These are phyloP conservation scores for Actinomortierella ambigua DNA, from an alignment of 371 early-diverging fungal genomes.

Conservation along the genomic window DNA sequence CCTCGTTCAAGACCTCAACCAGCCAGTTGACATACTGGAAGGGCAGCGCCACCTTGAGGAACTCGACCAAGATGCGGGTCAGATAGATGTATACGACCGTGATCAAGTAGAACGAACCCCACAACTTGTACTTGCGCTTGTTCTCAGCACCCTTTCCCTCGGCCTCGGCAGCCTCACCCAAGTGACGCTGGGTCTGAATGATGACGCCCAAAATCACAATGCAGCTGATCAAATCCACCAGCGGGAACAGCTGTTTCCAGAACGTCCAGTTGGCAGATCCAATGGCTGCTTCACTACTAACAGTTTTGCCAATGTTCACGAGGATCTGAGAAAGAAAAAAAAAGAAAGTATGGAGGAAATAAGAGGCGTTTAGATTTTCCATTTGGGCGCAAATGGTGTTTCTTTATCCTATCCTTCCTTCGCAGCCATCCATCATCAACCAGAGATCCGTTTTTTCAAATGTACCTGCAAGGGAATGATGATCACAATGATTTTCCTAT, in stretches of 20 bases:
- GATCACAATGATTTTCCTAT: slow-evolving; percentile 57
- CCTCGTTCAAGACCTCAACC: slow-evolving; percentile 57
- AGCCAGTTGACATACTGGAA: slow-evolving; percentile 60
- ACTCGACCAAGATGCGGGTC: slow-evolving; percentile 56
- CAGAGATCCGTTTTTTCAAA: not conserved
- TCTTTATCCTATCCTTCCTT: no score
- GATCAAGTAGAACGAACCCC: slow-evolving; percentile 63
- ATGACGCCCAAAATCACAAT: slow-evolving; percentile 59
- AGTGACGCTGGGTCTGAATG: slow-evolving; percentile 57
- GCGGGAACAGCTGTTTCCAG: slow-evolving; percentile 57
- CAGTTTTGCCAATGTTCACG: slow-evolving; percentile 56
- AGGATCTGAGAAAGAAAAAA: slow-evolving; percentile 32
- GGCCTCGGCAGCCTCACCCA: slow-evolving; percentile 51
- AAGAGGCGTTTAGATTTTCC: no score
- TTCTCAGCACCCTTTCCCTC: slow-evolving; percentile 62
- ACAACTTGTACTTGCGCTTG: slow-evolving; percentile 58
- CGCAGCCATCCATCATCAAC: not conserved
- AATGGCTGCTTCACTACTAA: slow-evolving; percentile 56
- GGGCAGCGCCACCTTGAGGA: slow-evolving; percentile 56
- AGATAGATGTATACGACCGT: slow-evolving; percentile 59
- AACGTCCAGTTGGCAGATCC: slow-evolving; percentile 57
- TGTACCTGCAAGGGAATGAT: slow-evolving; percentile 59
- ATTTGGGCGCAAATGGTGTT: no score
- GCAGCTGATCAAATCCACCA: slow-evolving; percentile 58
- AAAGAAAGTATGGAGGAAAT: not conserved